Evolutionary conservation across 1,139 yeast genomes (phyloP), one percentile per base, ranked within the genome.

Genomic region (Candida sanyaensis): DNA sequence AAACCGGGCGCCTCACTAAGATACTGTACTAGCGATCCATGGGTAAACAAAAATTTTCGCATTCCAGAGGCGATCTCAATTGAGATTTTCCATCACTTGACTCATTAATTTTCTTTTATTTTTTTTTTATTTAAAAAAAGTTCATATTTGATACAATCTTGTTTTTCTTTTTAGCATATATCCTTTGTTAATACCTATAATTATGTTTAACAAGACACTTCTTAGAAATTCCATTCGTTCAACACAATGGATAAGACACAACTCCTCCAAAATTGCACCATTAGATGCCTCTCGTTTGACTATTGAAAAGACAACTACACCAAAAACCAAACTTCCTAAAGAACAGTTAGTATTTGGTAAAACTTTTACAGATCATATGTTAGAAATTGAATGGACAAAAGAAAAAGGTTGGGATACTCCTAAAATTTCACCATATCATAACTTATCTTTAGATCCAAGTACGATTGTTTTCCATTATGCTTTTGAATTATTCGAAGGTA

Each of bases 401-500:
- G 75, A 76, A 50, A 62, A 68, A 1, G 99, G 99, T 41, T 93
- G 99, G 99, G 86, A 75, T 6, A 69, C 78, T 23, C 98, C 99
- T 29, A 81, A 79, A 62, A 92, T 93, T 65, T 80, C 81, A 57
- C 97, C 98, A 17, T 91, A 89, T 69, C 93, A 85, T 50, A 81
- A 83, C 44, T 71, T 93, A 50, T 61, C 74, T 17, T 69, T 93
- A 47, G 97, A 91, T 61, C 99, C 99, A 28, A 84, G 97, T 9
- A 72, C 95, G 8, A 81, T 86, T 63, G 98, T 92, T 31, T 84
- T 93, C 71, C 99, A 93, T 72, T 93, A 93, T 63, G 93, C 96
- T 1, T 93, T 93, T 64, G 97, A 91, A 68, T 80, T 93, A 56
- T 93, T 93, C 60, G 99, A 93, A 75, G 99, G 99, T 55, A 79